Base-by-base conservation (phyloP, 257 asterid genomes). In the Solanum pimpinellifolium region DNA sequence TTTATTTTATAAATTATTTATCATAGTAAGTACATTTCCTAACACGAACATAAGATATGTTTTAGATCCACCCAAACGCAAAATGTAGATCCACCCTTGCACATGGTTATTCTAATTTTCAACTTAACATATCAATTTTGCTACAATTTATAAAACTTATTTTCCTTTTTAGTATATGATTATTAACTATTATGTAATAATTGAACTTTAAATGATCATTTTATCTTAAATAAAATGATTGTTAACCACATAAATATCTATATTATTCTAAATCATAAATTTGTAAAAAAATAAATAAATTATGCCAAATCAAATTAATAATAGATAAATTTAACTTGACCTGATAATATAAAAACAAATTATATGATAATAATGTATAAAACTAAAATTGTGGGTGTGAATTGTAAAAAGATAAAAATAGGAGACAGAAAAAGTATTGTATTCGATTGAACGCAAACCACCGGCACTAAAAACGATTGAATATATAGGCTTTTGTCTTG, bases 381-480 rank as follows among this genome's bases (percentile, higher is more conserved):
- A 47, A 12, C 7, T 13, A 29, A 41, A 59, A 42, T 27, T 37
- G 13, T 14, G 47, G 37, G 47, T 31, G 83, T 85, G 89, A 80
- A 85, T 84, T 82, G 15, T 12, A 85, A 9, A 35, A 9, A 62
- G 11, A 65, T 29, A 27, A 74, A 59, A 85, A 89, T 78, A 29
- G 72, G 37, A 69, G 15, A 74, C 35, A 56, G 72, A 90, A 14
- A 56, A 85, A 84, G 92, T 89, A 88, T 89, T 86, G 62, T 73
- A 88, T 90, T 87, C 80, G 37, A 60, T 68, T 52, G 13, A 37
- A 9, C 70, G 49, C 81, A 21, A 46, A 9, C 4, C 25, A 70
- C 77, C 77, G 77, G 44, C 77, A 73, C 42, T 8, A 33, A 35
- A 66, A 84, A 29, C 47, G 39, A 65, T 75, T 83, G 68, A 49